Conservation (phyloP, 2,329 filamentous ascomycete genomes). For the Trichoderma koningiopsis region DNA sequence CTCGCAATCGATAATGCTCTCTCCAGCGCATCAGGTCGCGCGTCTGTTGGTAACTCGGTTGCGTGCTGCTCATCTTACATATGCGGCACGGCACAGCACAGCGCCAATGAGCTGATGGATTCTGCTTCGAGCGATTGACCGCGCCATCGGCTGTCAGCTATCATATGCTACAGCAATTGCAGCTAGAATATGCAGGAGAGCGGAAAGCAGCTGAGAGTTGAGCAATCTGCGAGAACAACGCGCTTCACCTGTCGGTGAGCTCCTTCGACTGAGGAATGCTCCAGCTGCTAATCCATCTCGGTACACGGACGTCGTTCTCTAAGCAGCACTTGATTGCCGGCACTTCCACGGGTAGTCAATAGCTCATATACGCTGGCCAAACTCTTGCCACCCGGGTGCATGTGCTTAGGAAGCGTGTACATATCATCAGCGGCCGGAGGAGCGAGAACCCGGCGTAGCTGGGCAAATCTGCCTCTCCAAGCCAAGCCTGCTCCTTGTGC, state of each 20-base stretch:
- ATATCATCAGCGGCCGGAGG: neutral
- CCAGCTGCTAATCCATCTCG: neutral
- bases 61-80: neutral
- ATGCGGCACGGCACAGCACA: neutral
- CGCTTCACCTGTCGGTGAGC: neutral
- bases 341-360: neutral
- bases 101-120: slow-evolving; percentile 2
- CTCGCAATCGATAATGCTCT: neutral
- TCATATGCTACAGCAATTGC: neutral
- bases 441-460: neutral
- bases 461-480: neutral
- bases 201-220: slow-evolving; percentile 7
- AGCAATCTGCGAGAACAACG: neutral
- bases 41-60: neutral
- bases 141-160: neutral
- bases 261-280: neutral
- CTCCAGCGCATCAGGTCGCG: neutral
- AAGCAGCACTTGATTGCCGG: neutral
- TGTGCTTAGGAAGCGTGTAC: neutral
- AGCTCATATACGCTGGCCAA: neutral
- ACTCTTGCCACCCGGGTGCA: neutral
- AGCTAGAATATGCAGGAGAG: neutral
- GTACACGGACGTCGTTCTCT: neutral
- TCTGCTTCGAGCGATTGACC: neutral
- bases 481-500: neutral